phyloP scores from a whole-genome alignment of 2,329 filamentous ascomycete species.

The Fusarium humuli region DNA sequence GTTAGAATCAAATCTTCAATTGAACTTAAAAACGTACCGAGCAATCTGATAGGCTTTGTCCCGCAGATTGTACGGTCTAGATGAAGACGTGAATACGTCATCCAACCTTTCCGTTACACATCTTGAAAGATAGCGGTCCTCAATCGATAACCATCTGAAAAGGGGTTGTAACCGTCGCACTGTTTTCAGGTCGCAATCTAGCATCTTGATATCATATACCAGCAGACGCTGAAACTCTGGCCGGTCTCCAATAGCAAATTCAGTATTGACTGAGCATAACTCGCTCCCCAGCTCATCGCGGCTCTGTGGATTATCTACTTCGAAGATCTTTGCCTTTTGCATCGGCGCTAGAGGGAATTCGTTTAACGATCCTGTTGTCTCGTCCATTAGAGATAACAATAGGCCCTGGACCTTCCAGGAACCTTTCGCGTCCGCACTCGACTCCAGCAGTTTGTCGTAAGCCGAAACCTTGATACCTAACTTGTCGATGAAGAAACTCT shows the following conservation, averaged over 20 bases:
- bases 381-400: slow-evolving; percentile 1
- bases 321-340: slow-evolving; percentile 28
- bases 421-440: not conserved
- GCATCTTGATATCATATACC: not conserved
- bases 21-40: slow-evolving; percentile 6
- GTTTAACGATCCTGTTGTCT: not conserved
- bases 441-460: slow-evolving; percentile 18
- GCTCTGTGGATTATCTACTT: not conserved
- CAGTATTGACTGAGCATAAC: not conserved
- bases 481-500: slow-evolving; percentile 21
- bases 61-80: slow-evolving; percentile 1
- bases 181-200: slow-evolving; percentile 13
- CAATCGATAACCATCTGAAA: slow-evolving; percentile 17
- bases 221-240: not conserved
- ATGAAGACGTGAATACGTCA: not conserved
- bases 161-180: slow-evolving; percentile 5
- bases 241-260: slow-evolving; percentile 26
- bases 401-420: not conserved
- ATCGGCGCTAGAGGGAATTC: slow-evolving; percentile 9
- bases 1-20: not conserved
- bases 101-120: not conserved
- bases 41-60: slow-evolving; percentile 21
- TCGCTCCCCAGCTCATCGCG: too few relatives aligned
- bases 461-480: slow-evolving; percentile 5
- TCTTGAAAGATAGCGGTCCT: slow-evolving; percentile 23